Percentiles rank a stretch among this genome's conserved stretches.
Conservation (phyloP, 371 early-diverging fungal species). For the Dinochytrium kinnereticum region DNA sequence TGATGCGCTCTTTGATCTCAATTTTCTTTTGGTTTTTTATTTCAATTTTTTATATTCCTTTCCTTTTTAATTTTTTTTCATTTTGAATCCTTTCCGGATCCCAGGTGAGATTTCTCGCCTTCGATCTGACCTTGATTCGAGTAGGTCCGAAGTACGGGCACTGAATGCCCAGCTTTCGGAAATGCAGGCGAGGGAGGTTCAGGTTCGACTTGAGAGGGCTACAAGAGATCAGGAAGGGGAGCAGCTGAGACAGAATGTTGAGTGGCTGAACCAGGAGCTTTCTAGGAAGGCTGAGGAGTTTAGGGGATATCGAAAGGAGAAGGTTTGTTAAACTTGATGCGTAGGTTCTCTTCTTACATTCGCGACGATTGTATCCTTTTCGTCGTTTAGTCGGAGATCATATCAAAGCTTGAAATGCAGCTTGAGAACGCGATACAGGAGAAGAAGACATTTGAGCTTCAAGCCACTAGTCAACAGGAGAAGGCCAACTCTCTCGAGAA, state of each 20-base stretch:
- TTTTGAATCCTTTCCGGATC: background rate
- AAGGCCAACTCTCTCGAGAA: constrained; percentile 52
- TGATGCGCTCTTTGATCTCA: background rate
- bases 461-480: constrained; percentile 40
- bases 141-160: constrained; percentile 27
- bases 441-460: constrained; percentile 32
- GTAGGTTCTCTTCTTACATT: background rate
- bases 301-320: constrained; percentile 50
- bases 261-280: constrained; percentile 66
- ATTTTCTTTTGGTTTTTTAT: background rate
- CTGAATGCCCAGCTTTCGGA: constrained; percentile 25
- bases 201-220: constrained; percentile 23
- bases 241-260: constrained; percentile 49
- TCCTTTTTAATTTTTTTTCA: background rate
- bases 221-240: constrained; percentile 35
- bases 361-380: background rate
- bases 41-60: background rate
- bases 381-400: constrained; percentile 4
- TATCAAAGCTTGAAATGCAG: constrained; percentile 32
- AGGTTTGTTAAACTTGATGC: constrained; percentile 29
- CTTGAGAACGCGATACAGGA: constrained; percentile 38
- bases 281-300: constrained; percentile 49
- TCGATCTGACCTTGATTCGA: constrained; percentile 19
- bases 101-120: constrained; percentile 24
- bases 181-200: constrained; percentile 24